These are phyloP conservation scores for Plenodomus biglobosus DNA, from an alignment of 2,329 filamentous ascomycete species.

Conservation along the genomic window DNA sequence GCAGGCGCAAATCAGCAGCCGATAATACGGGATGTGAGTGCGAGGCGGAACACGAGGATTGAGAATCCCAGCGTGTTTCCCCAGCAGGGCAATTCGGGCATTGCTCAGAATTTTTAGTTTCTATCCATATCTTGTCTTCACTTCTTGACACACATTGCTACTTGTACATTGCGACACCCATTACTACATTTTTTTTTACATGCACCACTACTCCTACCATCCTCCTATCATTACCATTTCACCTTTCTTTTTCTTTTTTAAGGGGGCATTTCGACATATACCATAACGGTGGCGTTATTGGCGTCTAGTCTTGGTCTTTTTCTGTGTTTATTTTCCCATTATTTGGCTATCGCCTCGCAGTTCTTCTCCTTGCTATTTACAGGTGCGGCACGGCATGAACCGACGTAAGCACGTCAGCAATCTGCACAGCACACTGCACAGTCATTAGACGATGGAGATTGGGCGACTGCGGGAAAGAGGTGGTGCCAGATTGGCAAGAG, in stretches of 20 bases:
- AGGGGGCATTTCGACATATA: neutral
- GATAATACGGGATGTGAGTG: conserved; percentile 89
- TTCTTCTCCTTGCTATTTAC: no score
- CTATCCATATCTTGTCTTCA: conserved; percentile 4
- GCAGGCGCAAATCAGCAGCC: conserved; percentile 61
- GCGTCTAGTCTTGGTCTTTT: neutral
- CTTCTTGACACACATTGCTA: neutral
- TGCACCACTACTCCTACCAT: neutral
- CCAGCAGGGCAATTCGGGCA: conserved; percentile 85
- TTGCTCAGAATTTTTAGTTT: conserved; percentile 89
- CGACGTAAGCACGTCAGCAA: no score
- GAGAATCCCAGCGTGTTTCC: conserved; percentile 88
- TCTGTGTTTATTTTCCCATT: no score
- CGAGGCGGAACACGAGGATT: conserved; percentile 89
- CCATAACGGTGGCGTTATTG: neutral
- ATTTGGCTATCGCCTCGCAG: no score
- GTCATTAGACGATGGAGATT: no score
- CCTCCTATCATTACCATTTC: neutral
- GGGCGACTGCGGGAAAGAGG: no score
- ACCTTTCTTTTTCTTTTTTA: no score
- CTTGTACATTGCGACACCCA: neutral
- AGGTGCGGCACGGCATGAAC: no score
- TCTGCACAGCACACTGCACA: no score
- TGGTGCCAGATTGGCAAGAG: no score
- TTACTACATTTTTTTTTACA: no score